Percentiles rank a stretch among this genome's conserved stretches.
Evolutionary conservation across 2,329 filamentous ascomycete genomes (phyloP).

Genomic region (Paecilomyces fulvus): DNA sequence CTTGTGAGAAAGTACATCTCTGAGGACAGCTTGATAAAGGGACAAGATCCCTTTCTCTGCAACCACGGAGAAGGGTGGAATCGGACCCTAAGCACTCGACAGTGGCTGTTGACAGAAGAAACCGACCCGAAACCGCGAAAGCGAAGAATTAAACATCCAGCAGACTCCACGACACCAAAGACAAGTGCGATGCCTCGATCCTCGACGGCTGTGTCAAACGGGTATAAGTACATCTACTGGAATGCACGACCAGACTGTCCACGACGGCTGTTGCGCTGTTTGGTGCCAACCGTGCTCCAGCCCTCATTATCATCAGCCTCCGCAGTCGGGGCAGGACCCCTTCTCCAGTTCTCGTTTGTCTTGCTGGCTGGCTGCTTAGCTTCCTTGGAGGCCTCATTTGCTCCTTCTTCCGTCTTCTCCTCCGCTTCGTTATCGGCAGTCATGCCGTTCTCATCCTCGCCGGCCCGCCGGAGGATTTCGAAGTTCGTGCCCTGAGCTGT

Average conservation of each 20-base stretch:
- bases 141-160: neutral
- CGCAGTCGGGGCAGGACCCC: constrained; percentile 20
- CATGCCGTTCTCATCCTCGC: constrained; percentile 41
- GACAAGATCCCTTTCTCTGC: neutral
- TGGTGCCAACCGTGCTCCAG: constrained; percentile 41
- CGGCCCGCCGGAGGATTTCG: constrained; percentile 47
- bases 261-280: constrained; percentile 37
- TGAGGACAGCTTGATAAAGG: neutral
- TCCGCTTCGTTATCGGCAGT: constrained; percentile 44
- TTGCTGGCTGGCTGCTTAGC: constrained; percentile 34
- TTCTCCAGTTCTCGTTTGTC: constrained; percentile 36
- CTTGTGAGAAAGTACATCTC: neutral
- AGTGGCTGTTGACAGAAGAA: neutral
- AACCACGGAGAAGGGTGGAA: neutral
- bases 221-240: constrained; percentile 23
- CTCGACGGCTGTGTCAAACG: neutral
- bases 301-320: constrained; percentile 35
- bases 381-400: constrained; percentile 47
- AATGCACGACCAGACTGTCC: constrained; percentile 30
- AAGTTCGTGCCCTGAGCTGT: constrained; percentile 41
- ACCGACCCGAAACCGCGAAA: neutral
- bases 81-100: neutral
- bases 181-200: neutral
- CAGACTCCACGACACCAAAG: neutral
- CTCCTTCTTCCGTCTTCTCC: constrained; percentile 34